Base-by-base conservation (phyloP, 257 asterid species). In the Solanum clarkiae region DNA sequence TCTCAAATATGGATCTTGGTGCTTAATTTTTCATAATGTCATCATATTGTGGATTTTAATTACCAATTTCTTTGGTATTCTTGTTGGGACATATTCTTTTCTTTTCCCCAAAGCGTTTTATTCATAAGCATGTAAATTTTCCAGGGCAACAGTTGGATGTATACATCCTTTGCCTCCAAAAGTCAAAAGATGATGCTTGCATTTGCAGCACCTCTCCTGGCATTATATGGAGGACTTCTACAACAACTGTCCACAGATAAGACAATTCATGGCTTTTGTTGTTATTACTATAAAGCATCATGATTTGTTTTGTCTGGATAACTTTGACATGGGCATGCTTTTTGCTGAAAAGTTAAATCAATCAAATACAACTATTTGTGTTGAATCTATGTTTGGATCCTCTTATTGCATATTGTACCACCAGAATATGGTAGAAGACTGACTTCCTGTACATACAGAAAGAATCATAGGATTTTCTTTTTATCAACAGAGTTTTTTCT, bases 121-220 rank as follows among this genome's bases (percentile, higher is more conserved):
- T 84, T 80, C 66, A 84, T 75, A 69, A 82, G 55, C 85, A 12
- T 26, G 63, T 83, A 82, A 82, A 80, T 88, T 88, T 77, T 79
- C 86, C 86, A 82, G 88, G 88, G 88, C 85, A 42, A 66, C 85
- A 77, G 80, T 77, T 49, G 83, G 88, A 85, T 53, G 90, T 84
- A 81, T 74, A 80, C 84, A 74, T 55, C 84, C 77, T 85, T 81
- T 87, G 88, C 88, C 84, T 88, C 83, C 71, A 74, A 77, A 88
- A 74, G 82, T 82, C 82, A 74, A 86, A 87, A 66, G 88, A 80
- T 71, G 88, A 79, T 82, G 77, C 82, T 75, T 47, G 75, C 84
- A 82, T 83, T 84, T 75, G 88, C 81, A 17, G 80, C 80, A 57
- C 71, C 71, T 62, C 80, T 57, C 80, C 54, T 84, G 59, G 82